Evolutionary conservation across 2,329 filamentous ascomycete genomes (phyloP), one percentile per base, ranked within the genome.

Genomic region (Ophiocordyceps camponoti-floridani): DNA sequence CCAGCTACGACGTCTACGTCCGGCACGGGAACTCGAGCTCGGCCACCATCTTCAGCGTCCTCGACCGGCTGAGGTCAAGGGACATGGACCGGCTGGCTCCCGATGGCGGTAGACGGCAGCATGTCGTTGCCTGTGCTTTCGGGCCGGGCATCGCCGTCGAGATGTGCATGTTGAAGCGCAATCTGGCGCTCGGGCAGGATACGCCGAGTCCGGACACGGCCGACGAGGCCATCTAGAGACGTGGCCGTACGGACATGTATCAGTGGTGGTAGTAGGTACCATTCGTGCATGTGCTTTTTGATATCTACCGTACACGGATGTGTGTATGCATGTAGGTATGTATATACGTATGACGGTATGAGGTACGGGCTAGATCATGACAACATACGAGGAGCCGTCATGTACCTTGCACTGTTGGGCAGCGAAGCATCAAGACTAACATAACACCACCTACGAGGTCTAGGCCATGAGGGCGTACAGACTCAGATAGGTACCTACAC

Each of bases 1-100:
- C 79, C n/a, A 79, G 75, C 47, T 81, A 80, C 54, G 73, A 81
- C 48, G 73, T 76, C 16, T 84, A 84, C 52, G 75, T 76, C 43
- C 72, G 73, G 44, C 75, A 76, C 51, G 80, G 81, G 1, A 85
- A 84, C 59, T 77, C 73, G 35, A 79, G 75, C 48, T 82, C 78
- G 1, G 76, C 80, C 9, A 82, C 79, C 3, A 75, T 84, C 12
- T 74, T 82, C 51, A 76, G 75, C 48, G 79, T 85, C 1, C 62
- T 84, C 57, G 67, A 83, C 50, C 66, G 70, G 12, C 52, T 84
- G 51, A 65, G 79, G 6, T 56, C 62, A 19, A 73, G 74, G 51
- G 73, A 77, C 10, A 79, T 79, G 73, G 74, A 78, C 47, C 64
- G 62, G 4, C 2, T 35, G 42, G 42, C 19, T n/a, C n/a, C 42